phyloP scores from a whole-genome alignment of 1,139 yeast genomes.

The Nakaseomyces glabratus region DNA sequence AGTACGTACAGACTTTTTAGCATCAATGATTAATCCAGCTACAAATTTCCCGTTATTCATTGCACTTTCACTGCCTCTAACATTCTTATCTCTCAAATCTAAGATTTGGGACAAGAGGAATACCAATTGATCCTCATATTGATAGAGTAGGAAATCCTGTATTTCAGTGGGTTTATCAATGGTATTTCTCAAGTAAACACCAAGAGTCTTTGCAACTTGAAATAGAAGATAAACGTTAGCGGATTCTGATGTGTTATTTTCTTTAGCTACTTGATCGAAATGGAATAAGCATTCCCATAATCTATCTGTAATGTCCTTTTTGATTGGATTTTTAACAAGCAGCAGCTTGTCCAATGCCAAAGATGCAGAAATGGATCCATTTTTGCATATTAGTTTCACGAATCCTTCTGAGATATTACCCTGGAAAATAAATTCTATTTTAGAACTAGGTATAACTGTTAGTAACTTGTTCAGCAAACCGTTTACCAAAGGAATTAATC shows the following conservation, averaged over 20 bases:
- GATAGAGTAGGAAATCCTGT: constrained; percentile 10
- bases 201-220: constrained; percentile 27
- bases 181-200: constrained; percentile 19
- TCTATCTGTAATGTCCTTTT: constrained; percentile 8
- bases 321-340: constrained; percentile 11
- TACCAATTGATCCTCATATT: constrained; percentile 9
- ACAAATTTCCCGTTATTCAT: constrained; percentile 26
- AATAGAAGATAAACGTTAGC: constrained; percentile 13
- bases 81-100: constrained; percentile 14
- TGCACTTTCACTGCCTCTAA: constrained; percentile 22
- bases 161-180: constrained; percentile 4
- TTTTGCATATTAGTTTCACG: constrained; percentile 13
- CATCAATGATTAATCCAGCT: constrained; percentile 21
- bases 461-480: constrained; percentile 24
- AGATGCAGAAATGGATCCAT: constrained; percentile 11
- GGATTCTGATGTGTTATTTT: constrained; percentile 6
- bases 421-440: constrained; percentile 13
- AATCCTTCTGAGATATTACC: constrained; percentile 10
- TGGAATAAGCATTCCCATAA: constrained; percentile 21
- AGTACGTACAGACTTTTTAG: too few species aligned
- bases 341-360: constrained; percentile 24
- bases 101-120: constrained; percentile 15
- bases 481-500: constrained; percentile 19
- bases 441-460: constrained; percentile 22
- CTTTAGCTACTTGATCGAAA: constrained; percentile 15